Base-by-base conservation (phyloP, 2,329 filamentous ascomycete species). In the Phialemonium atrogriseum region DNA sequence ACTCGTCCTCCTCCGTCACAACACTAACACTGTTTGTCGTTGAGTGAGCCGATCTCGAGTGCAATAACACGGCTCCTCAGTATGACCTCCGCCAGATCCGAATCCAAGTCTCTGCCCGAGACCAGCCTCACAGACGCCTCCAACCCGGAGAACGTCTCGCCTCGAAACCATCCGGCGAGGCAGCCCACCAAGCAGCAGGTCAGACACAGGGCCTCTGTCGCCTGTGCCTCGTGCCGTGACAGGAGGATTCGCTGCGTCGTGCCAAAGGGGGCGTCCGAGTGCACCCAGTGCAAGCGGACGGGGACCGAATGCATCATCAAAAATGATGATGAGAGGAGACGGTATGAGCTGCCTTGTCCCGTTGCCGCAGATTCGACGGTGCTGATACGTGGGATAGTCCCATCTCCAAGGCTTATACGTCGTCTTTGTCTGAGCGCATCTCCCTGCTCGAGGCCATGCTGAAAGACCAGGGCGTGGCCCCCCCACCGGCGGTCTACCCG, bases 361-460 rank as follows among this genome's bases (percentile, higher is more conserved):
- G n/a, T n/a, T n/a, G n/a, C n/a, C n/a, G n/a, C n/a, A n/a, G n/a
- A n/a, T n/a, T n/a, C n/a, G n/a, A n/a, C n/a, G n/a, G n/a, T n/a
- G n/a, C n/a, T n/a, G n/a, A n/a, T n/a, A n/a, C n/a, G 7, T 20
- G 17, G 14, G 20, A 11, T 23, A 73, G 69, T 22, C 70, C 70
- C 7, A 71, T 73, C 20, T 73, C 68, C 13, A 67, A 71, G 46
- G 70, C 70, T 32, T 74, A 73, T 48, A 71, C 72, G 61, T 66
- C 64, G 24, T 73, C 68, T 2, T 53, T 74, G 9, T 68, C 68
- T n/a, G 66, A 68, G 15, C 60, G 70, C 5, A 69, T 73, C 25
- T 53, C 59, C 7, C 41, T 73, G 37, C 55, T 74, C 1, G 70
- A 74, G 50, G 50, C 51, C 11, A 59, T 73, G 60, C 58, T 74